Evolutionary conservation across 1,284 basidiomycete genomes (phyloP).

Genomic region (Microbotryum silenes-acaulis): DNA sequence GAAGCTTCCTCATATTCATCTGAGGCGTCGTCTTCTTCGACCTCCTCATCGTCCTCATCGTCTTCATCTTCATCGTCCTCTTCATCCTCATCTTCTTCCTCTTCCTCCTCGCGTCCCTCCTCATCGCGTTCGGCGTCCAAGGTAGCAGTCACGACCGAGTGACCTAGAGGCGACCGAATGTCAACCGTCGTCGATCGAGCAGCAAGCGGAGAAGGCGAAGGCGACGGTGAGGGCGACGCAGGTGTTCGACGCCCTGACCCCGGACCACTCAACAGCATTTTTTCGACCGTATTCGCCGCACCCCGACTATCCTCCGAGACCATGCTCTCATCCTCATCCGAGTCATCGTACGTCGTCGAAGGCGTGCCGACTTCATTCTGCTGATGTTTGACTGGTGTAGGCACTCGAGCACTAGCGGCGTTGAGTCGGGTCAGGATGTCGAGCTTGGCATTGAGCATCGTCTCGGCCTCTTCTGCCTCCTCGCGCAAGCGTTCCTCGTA

Average conservation of each 20-base stretch:
- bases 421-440: constrained; percentile 28
- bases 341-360: constrained; percentile 18
- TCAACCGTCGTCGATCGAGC: neutral
- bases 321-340: constrained; percentile 15
- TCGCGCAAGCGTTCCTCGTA: constrained; percentile 20
- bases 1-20: neutral
- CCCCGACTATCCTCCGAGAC: neutral
- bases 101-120: neutral
- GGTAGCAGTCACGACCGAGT: neutral
- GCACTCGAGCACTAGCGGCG: constrained; percentile 16
- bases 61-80: neutral
- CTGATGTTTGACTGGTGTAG: neutral
- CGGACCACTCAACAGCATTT: constrained; percentile 2
- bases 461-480: constrained; percentile 27
- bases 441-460: constrained; percentile 29
- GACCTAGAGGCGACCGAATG: neutral
- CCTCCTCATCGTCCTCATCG: neutral
- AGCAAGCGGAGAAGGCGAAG: neutral
- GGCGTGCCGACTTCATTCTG: neutral
- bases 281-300: neutral
- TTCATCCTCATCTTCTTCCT: neutral
- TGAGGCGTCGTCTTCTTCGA: neutral
- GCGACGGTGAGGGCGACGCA: neutral
- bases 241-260: neutral
- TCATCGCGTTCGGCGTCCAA: neutral